Evolutionary conservation across 2,329 filamentous ascomycete species (phyloP), one percentile per base, ranked within the genome.

Genomic region (Dothiorella sarmentorum): DNA sequence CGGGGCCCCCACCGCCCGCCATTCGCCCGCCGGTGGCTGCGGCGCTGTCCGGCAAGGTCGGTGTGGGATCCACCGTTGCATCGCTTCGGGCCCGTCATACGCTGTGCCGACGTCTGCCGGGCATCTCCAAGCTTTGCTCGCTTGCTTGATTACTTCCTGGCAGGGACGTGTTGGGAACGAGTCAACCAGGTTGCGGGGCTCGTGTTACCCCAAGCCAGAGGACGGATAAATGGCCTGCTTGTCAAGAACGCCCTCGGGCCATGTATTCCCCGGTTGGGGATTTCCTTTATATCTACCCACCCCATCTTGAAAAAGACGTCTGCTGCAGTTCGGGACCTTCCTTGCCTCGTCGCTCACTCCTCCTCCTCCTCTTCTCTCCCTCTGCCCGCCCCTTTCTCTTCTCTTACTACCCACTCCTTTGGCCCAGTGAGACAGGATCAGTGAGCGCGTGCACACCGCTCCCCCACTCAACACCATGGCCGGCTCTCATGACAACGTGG

Each of bases 251-350:
- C 49, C 49, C n/a, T 56, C 52, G 52, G 52, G 20, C 18, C 27
- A 56, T 43, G 38, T 56, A 56, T 56, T 31, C 13, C 52, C 52
- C 52, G 52, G 18, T 1, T 1, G 4, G 13, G 33, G 22, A 33
- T n/a, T 53, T 33, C 22, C 49, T 53, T 40, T 53, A 40, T 53
- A 53, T 53, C 40, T 40, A 35, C 22, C 33, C n/a, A n/a, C n/a
- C 49, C 49, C 33, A 53, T 33, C 49, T 33, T 40, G 9, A 18
- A 11, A 15, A 35, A 27, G 22, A 29, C 5, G 33, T 31, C 13
- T 53, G 15, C 31, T 53, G 22, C 49, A 53, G 49, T 38, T 31
- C 29, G 22, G 47, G 47, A 7, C 33, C 33, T 20, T 40, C 18
- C 31, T 20, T n/a, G 20, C 24, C 33, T 20, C 9, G 24, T 13